Evolutionary conservation across 306 rosid genomes (phyloP), one percentile per base, ranked within the genome.

Genomic region (Mucuna pruriens): DNA sequence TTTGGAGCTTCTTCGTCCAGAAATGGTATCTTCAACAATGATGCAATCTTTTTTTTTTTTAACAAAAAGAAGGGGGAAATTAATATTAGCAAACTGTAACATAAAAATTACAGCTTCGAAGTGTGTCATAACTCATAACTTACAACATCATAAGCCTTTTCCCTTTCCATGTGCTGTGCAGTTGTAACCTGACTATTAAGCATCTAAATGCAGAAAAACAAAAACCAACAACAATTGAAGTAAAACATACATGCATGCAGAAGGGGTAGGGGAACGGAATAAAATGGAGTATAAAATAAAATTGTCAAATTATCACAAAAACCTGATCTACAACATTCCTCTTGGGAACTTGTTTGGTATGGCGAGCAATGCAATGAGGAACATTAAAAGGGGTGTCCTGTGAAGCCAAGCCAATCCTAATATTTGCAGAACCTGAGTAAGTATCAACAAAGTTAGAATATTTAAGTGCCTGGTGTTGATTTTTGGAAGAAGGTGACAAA

Each of bases 291-390:
- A 31, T 10, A 15, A 45, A 45, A 58, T 15, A 25, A 29, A 69
- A 33, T 23, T 13, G 9, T 58, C 2, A 55, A 71, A 49, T 4
- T 4, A 77, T 84, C 67, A 66, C n/a, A 75, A 86, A 85, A 86
- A 95, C 97, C 99, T 95, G 97, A 83, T 95, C 98, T 73, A 86
- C 88, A 64, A 91, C 97, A 86, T 80, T 91, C 86, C 58, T 87
- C 88, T 85, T 86, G 51, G 93, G 95, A 70, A 84, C 83, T 78
- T 90, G 94, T 31, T 81, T 86, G 65, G 94, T 91, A 49, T 84
- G 82, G 77, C 91, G 92, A 75, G 98, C 94, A 93, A 95, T 88
- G 85, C 99, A 95, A 46, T 91, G 98, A 67, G 98, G 97, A 86
- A 93, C 57, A 51, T 85, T 87, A 11, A 87, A 88, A 80, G 99